Evolutionary conservation across 306 rosid genomes (phyloP), one percentile per base, ranked within the genome.

Genomic region (Ammopiptanthus mongolicus): DNA sequence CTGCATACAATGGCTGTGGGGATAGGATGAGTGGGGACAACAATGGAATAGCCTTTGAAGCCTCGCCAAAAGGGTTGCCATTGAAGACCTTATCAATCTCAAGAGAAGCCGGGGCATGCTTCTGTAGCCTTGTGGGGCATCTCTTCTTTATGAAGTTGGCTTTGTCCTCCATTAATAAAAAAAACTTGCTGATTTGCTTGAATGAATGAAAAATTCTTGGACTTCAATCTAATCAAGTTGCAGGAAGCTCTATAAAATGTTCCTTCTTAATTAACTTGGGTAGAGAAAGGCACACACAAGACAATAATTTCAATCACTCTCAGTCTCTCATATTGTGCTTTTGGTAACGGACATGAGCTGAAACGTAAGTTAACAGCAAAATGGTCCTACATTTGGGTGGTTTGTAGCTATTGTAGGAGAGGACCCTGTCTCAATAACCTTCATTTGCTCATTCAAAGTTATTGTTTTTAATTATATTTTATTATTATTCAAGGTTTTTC

Each of bases 31-130:
- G 89, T 0, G 97, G 95, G 1, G 94, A 93, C 3, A 91, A 74
- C 9, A 93, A 78, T 0, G 98, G 98, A 73, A 93, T 86, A 0
- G 96, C 88, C 28, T 42, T 83, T 33, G 96, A 69, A 81, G 77
- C 42, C 7, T 74, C 86, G 11, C 13, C 57, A 39, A 72, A 57
- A 23, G 87, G 74, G 75, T 70, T 64, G 55, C 31, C 77, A 14
- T 7, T 44, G 28, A 67, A 17, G 5, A 74, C 44, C 58, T 75
- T 78, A 63, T 86, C 86, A 69, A 89, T 86, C 52, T 85, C 77
- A 18, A 93, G 93, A 62, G 74, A 72, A 0, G 90, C 78, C 0
- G 96, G 96, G 9, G 97, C 97, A 9, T 65, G 91, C 67, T 69
- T 79, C 61, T 88, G 93, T 33, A 93, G 76, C 88, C 97, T 91